phyloP scores from a whole-genome alignment of 2,329 filamentous ascomycete genomes.

The Fusarium multiceps region DNA sequence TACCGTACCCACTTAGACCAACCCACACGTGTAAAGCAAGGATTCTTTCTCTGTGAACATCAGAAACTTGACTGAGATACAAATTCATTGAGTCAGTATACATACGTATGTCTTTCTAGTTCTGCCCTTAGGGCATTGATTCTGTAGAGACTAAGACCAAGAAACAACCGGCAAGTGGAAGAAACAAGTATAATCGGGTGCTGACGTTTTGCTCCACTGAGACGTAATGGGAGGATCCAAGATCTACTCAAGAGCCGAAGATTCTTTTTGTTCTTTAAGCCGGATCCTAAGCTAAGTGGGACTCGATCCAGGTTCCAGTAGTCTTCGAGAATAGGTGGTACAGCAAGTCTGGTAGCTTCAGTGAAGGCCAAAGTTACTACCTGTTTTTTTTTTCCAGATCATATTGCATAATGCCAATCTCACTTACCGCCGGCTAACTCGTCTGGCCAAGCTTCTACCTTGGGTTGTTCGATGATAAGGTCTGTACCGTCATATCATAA shows the following conservation, averaged over 20 bases:
- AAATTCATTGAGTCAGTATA: background rate
- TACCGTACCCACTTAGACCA: background rate
- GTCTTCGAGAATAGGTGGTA: background rate
- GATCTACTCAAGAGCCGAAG: background rate
- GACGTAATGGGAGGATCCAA: background rate
- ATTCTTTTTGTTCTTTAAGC: background rate
- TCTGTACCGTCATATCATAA: too few species aligned
- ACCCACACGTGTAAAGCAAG: background rate
- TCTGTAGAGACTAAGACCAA: background rate
- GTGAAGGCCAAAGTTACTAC: background rate
- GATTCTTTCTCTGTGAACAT: background rate
- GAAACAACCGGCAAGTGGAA: background rate
- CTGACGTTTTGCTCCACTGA: background rate
- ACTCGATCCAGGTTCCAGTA: background rate
- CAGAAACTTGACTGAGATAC: background rate
- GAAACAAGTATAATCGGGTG: background rate
- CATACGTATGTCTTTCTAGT: background rate
- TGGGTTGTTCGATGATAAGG: too few species aligned
- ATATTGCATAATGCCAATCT: background rate
- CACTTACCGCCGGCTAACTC: rapidly evolving
- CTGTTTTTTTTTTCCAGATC: background rate
- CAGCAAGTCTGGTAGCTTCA: background rate
- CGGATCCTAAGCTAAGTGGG: background rate
- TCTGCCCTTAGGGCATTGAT: background rate
- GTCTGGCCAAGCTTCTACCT: background rate